phyloP scores from a whole-genome alignment of 176 grass and related monocot species.

The Musa beccarii region DNA sequence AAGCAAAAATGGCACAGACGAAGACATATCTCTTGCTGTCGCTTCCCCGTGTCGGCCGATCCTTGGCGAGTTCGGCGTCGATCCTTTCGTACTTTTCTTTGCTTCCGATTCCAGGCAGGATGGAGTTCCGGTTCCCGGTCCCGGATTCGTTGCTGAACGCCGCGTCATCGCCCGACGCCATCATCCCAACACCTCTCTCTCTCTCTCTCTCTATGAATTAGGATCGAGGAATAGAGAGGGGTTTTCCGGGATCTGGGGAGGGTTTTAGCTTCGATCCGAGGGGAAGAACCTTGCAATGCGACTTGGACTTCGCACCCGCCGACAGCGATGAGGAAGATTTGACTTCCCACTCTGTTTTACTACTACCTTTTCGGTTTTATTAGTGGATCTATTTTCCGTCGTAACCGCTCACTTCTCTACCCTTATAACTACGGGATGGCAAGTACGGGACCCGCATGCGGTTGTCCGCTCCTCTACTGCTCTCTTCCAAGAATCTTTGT shows the following conservation, averaged over 20 bases:
- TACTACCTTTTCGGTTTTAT: no score
- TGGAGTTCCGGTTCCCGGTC: constrained; percentile 3
- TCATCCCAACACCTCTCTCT: background rate
- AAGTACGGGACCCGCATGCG: no score
- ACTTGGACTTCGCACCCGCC: background rate
- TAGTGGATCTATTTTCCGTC: no score
- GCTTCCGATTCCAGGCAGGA: constrained; percentile 1
- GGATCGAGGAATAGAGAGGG: background rate
- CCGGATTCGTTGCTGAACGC: background rate
- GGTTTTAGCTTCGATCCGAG: background rate
- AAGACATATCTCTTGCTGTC: constrained; percentile 50
- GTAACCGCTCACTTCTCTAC: no score
- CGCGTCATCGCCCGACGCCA: background rate
- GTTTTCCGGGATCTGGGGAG: background rate
- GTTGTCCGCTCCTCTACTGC: no score
- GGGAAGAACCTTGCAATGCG: background rate
- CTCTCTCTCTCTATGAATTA: constrained; percentile 5
- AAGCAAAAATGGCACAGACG: constrained; percentile 66
- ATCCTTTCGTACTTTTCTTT: constrained; percentile 39
- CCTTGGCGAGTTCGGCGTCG: constrained; percentile 26
- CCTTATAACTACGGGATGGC: no score
- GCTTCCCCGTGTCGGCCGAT: background rate
- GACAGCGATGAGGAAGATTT: background rate
- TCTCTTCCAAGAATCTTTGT: no score
- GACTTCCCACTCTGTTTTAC: no score